phyloP scores from a whole-genome alignment of 2,329 filamentous ascomycete genomes.

The Rhinocladiella mackenziei region DNA sequence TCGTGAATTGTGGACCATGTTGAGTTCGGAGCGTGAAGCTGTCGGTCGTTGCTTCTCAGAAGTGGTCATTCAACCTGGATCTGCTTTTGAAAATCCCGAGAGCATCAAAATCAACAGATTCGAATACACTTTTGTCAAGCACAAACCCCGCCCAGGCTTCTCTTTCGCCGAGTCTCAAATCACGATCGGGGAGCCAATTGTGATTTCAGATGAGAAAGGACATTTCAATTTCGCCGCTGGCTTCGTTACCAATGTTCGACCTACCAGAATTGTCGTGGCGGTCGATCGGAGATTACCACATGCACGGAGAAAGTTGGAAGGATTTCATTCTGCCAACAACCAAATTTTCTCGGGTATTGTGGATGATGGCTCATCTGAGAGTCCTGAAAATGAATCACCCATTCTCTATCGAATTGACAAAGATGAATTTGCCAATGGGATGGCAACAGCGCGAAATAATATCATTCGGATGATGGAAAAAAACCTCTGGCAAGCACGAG shows the following conservation, averaged over 20 bases:
- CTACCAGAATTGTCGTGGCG: constrained; percentile 74
- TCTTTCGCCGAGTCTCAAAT: constrained; percentile 92
- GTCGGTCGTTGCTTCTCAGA: constrained; percentile 86
- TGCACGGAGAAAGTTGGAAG: constrained; percentile 67
- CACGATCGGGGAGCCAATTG: constrained; percentile 79
- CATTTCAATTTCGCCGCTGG: constrained; percentile 94
- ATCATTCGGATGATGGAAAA: constrained; percentile 88
- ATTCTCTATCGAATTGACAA: constrained; percentile 82
- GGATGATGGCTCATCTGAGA: constrained; percentile 38
- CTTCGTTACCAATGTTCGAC: constrained; percentile 74
- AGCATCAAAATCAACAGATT: constrained; percentile 86
- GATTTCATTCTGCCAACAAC: constrained; percentile 72
- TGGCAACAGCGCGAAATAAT: constrained; percentile 92
- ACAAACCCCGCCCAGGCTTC: constrained; percentile 57
- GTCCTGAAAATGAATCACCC: constrained; percentile 33
- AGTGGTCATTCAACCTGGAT: constrained; percentile 76
- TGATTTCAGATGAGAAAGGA: constrained; percentile 91
- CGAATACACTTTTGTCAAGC: constrained; percentile 78
- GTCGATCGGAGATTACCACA: constrained; percentile 90
- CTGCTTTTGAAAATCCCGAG: constrained; percentile 63
- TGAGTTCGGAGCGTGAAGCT: constrained; percentile 81
- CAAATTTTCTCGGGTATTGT: constrained; percentile 90
- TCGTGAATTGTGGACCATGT: constrained; percentile 92
- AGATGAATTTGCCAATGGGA: constrained; percentile 96
- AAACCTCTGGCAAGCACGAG: constrained; percentile 63